A percentile compares a stretch with the other conserved stretches of the same genome.
These are phyloP conservation scores for Podospora pseudocomata DNA, from an alignment of 495 filamentous ascomycete genomes.

Conservation along the genomic window DNA sequence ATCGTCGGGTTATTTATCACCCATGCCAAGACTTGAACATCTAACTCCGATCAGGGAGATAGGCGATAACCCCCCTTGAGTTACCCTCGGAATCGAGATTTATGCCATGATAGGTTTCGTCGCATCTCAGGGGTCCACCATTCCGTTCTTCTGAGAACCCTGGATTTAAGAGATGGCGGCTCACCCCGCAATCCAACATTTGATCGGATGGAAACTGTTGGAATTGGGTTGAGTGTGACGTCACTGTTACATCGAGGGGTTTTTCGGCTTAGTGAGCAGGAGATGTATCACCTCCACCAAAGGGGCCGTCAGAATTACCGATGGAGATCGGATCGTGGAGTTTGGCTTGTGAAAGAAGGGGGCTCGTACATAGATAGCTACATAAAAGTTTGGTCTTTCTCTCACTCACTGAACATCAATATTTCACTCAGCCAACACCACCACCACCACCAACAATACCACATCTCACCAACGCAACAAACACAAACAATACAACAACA, in stretches of 20 bases:
- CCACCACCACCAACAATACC: background rate
- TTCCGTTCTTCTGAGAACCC: background rate
- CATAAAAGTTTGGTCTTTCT: background rate
- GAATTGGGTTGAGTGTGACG: background rate
- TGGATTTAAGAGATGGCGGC: background rate
- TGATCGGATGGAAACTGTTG: background rate
- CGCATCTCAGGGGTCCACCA: background rate
- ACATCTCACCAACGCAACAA: background rate
- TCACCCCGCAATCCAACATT: background rate
- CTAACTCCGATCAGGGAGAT: background rate
- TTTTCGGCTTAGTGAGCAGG: background rate
- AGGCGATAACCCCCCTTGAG: background rate
- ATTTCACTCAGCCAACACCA: background rate
- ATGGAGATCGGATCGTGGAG: background rate
- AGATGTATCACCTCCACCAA: background rate
- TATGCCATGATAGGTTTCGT: background rate
- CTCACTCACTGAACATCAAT: background rate
- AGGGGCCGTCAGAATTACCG: background rate
- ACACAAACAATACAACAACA: conserved; percentile 1
- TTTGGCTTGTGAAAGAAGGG: background rate
- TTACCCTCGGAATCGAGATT: background rate
- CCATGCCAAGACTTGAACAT: background rate
- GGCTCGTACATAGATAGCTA: no score
- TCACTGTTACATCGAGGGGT: background rate
- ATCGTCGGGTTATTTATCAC: background rate